Evolutionary conservation across 169 alveolate genomes (phyloP).

Genomic region (Plasmodium reichenowi): DNA sequence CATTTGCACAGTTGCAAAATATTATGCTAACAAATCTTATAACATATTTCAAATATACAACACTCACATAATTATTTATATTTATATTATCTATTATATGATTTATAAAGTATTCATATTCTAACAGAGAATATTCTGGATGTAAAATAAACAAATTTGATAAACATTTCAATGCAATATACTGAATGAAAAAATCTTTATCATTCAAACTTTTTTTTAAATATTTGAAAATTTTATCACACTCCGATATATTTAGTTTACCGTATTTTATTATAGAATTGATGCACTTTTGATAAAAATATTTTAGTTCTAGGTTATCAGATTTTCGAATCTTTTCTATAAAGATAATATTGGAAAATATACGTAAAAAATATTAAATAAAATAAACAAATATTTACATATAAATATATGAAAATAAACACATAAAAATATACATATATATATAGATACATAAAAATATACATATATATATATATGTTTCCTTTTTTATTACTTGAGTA

Average conservation of each 20-base stretch:
- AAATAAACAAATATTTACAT: neutral
- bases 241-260: slow-evolving; percentile 1
- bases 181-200: slow-evolving; percentile 56
- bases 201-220: slow-evolving; percentile 40
- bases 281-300: slow-evolving; percentile 10
- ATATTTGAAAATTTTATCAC: slow-evolving; percentile 42
- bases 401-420: neutral
- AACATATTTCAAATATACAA: slow-evolving; percentile 26
- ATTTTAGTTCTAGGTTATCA: slow-evolving; percentile 32
- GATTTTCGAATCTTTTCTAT: slow-evolving; percentile 44
- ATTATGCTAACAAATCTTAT: slow-evolving; percentile 31
- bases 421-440: neutral
- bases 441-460: neutral
- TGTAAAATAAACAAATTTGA: slow-evolving; percentile 31
- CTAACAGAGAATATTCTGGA: slow-evolving; percentile 70
- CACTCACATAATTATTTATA: slow-evolving; percentile 6
- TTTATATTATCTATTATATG: slow-evolving; percentile 2
- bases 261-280: slow-evolving; percentile 36
- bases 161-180: slow-evolving; percentile 34
- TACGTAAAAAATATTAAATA: neutral
- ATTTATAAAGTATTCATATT: slow-evolving; percentile 54
- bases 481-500: slow-evolving; percentile 47
- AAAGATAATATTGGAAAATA: slow-evolving; percentile 12
- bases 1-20: slow-evolving; percentile 62
- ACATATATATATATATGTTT: neutral